Base-by-base conservation (phyloP, 176 grass and related monocot genomes). In the Phragmites australis region DNA sequence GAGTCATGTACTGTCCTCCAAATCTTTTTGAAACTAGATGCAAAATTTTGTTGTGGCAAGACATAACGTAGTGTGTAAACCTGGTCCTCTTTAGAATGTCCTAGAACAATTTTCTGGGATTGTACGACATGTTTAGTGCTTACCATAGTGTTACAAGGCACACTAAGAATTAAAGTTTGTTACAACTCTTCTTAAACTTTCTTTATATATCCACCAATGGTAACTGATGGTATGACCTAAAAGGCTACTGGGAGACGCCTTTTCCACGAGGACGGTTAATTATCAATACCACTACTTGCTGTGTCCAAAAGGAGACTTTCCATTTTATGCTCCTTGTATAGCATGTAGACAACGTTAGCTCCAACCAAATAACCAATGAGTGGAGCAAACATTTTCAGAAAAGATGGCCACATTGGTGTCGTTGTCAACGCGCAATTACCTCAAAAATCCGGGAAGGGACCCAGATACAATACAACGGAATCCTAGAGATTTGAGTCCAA, bases 231-330 rank as follows among this genome's bases (percentile, higher is more conserved):
- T 5, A 76, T 9, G 22, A 3, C 16, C 15, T 27, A 10, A 75
- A 75, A 69, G 45, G 13, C 3, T 27, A 41, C 14, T n/a, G n/a
- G n/a, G n/a, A n/a, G n/a, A n/a, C n/a, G n/a, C n/a, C n/a, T 42
- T 19, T 21, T 42, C 63, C 77, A 51, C 13, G 7, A 39, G 60
- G 31, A 51, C 30, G 62, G 10, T 68, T 63, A 54, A 80, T 68
- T 80, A 80, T 80, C 63, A 25, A 11, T 34, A 27, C 47, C 31
- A 67, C 23, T 80, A 54, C 44, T 56, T 50, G 62, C 21, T 68
- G 46, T 53, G 31, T 53, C 31, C 63, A 80, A 53, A 73, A 80
- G 52, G 34, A 75, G 57, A 26, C 34, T 57, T 68, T 74, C 52
- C 21, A 23, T 23, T 57, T 75, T 39, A 42, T 57, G 34, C 34